Base-by-base conservation (phyloP, 768 basidiomycete species). In the Pleurotus platypus region DNA sequence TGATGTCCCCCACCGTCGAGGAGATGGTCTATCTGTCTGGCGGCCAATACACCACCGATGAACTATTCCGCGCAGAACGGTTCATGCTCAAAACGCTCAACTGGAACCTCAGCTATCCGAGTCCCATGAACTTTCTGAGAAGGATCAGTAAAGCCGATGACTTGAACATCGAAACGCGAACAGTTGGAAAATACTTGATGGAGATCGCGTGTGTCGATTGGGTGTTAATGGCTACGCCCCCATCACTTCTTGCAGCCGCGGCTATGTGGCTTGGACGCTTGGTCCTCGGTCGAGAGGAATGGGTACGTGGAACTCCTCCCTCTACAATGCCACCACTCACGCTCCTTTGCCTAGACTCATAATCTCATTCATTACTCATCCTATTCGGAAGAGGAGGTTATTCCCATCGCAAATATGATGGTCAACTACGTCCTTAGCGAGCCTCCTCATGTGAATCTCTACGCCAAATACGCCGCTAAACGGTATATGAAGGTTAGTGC, bases 141-240 rank as follows among this genome's bases (percentile, higher is more conserved):
- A 80, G 94, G 35, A 86, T 92, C 56, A 93, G 90, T 75, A 98
- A 97, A 73, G 95, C 94, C 2, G 95, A 98, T 63, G 85, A 87
- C 56, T 96, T 93, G 70, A 90, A 95, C 63, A 80, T 90, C 27
- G 84, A 92, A 62, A 87, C 87, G 13, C 76, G 94, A 57, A 94
- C 94, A 2, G 79, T 97, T 16, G 92, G 86, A 37, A 97, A 98
- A 70, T 98, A 93, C 71, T 78, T 97, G 51, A 75, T 95, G 54
- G 95, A 97, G 74, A 90, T 97, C 49, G 82, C 84, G 11, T 82
- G 84, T 50, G 76, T 97, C 16, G 94, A 98, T 61, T 84, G 87
- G 77, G 75, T 82, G n/a, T 74, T 98, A 60, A 74, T 98, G 46
- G 76, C 78, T 2, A 81, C 83, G 4, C 80, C 87, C 7, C 91